phyloP scores from a whole-genome alignment of 768 basidiomycete genomes.

The Collybiopsis luxurians region DNA sequence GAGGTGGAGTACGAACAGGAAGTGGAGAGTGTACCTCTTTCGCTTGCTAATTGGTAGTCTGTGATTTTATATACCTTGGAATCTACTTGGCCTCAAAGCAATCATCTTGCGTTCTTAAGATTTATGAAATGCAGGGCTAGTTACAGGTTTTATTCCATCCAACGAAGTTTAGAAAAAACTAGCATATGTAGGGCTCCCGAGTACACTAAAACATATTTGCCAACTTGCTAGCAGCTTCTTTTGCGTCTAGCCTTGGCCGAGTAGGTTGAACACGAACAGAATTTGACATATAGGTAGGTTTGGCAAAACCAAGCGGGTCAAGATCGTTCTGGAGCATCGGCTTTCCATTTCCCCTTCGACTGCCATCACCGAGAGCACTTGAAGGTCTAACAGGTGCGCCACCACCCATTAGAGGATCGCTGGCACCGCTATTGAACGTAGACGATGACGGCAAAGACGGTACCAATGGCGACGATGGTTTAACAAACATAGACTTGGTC shows the following conservation, averaged over 20 bases:
- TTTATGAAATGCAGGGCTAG: too few relatives aligned
- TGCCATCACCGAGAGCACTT: constrained; percentile 8
- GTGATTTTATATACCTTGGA: constrained; percentile 16
- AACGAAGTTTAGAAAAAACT: neutral
- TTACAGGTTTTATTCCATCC: neutral
- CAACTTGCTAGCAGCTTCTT: constrained; percentile 85
- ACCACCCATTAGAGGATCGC: constrained; percentile 14
- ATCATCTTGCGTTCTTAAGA: too few relatives aligned
- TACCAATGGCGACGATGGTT: constrained; percentile 30
- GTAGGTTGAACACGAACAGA: constrained; percentile 74
- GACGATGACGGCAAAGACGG: constrained; percentile 28
- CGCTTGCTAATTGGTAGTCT: constrained; percentile 50
- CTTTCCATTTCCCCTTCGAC: constrained; percentile 20
- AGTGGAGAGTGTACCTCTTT: constrained; percentile 63
- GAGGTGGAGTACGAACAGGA: constrained; percentile 98
- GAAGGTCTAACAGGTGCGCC: constrained; percentile 13
- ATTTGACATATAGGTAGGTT: constrained; percentile 63
- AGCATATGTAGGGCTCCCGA: neutral
- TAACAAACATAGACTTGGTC: constrained; percentile 77
- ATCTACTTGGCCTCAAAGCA: too few relatives aligned
- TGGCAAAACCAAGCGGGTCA: constrained; percentile 65
- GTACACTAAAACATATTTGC: constrained; percentile 75
- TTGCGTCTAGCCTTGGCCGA: constrained; percentile 74
- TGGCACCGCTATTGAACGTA: neutral
- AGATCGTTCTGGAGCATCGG: constrained; percentile 31